Evolutionary conservation across 805 yeast species (phyloP), one percentile per base, ranked within the genome.

Genomic region (Starmerella apis): DNA sequence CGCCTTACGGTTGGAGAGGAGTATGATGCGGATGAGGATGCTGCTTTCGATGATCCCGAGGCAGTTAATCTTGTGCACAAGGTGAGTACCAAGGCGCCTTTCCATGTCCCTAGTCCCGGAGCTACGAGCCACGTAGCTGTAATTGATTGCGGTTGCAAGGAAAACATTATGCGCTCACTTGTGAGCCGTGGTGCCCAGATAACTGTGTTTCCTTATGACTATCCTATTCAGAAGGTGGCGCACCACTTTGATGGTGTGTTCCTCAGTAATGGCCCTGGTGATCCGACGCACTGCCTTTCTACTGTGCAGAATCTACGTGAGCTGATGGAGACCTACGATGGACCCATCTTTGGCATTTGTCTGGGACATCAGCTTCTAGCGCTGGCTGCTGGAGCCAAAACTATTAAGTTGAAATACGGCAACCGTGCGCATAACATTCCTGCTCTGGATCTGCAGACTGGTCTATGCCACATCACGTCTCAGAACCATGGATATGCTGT

Each of bases 351-450:
- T 63, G 98, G 98, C 78, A 92, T 92, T 66, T 92, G 98, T 78
- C 74, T 92, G 59, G 98, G 98, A 68, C 98, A 92, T 71, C 98
- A 92, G 75, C 77, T 92, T 64, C 70, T 92, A 65, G 95, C 97
- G 27, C 76, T 94, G 70, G 95, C 98, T 44, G 72, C 92, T 47
- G 98, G 98, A 64, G 97, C 97, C 53, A 75, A 85, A 28, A 92
- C 98, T 43, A 59, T 79, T 61, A 92, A 92, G 71, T 72, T 92
- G 72, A 88, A 88, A 71, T 92, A 86, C 63, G 98, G 98, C 80
- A 92, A 92, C 77, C 87, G 98, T 76, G 98, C 96, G 63, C 98
- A 92, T 71, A 92, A 92, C 70, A 92, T 92, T 61, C 98, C 98
- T 53, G 84, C 92, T 72, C 84, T 94, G 59, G 87, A 83, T 57